phyloP scores from a whole-genome alignment of 2,329 filamentous ascomycete genomes.

The Fusarium tuaranense region DNA sequence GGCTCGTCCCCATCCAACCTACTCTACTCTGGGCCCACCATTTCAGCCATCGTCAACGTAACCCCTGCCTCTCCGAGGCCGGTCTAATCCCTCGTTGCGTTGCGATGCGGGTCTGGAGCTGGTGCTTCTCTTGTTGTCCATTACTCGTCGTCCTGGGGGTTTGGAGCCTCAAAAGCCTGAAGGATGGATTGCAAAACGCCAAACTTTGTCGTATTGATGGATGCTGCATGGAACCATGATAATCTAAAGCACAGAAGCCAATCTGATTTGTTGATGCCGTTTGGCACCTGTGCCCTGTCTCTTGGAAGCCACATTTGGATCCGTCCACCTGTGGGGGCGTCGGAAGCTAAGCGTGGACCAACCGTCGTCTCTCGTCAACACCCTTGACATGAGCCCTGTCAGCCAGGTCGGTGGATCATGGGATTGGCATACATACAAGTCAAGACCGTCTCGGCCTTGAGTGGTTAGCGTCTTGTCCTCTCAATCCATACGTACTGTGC shows the following conservation, averaged over 20 bases:
- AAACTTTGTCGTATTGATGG: constrained; percentile 12
- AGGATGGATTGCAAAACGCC: not conserved
- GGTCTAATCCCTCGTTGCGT: constrained; percentile 18
- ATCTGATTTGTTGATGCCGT: constrained; percentile 31
- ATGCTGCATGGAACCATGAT: constrained; percentile 12
- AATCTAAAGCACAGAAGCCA: constrained; percentile 17
- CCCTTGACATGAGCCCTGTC: constrained; percentile 41
- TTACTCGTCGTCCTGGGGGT: constrained; percentile 6
- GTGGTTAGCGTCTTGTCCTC: constrained; percentile 38
- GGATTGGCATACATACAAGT: constrained; percentile 38
- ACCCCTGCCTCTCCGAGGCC: constrained; percentile 29
- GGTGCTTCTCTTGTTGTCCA: constrained; percentile 1
- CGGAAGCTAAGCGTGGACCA: constrained; percentile 41
- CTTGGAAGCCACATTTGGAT: constrained; percentile 30
- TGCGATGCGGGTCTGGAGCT: constrained; percentile 1
- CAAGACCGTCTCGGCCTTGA: constrained; percentile 41
- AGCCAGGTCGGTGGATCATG: constrained; percentile 43
- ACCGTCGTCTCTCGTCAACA: constrained; percentile 32
- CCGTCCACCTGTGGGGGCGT: constrained; percentile 34
- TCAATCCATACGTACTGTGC: constrained; percentile 39
- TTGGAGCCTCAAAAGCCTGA: not conserved
- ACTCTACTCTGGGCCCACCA: constrained; percentile 37
- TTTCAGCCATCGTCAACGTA: constrained; percentile 38
- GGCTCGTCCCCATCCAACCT: constrained; percentile 25
- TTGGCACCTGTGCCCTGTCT: constrained; percentile 17